Evolutionary conservation across 1,139 yeast genomes (phyloP).

Genomic region (Geotrichum armillariae): DNA sequence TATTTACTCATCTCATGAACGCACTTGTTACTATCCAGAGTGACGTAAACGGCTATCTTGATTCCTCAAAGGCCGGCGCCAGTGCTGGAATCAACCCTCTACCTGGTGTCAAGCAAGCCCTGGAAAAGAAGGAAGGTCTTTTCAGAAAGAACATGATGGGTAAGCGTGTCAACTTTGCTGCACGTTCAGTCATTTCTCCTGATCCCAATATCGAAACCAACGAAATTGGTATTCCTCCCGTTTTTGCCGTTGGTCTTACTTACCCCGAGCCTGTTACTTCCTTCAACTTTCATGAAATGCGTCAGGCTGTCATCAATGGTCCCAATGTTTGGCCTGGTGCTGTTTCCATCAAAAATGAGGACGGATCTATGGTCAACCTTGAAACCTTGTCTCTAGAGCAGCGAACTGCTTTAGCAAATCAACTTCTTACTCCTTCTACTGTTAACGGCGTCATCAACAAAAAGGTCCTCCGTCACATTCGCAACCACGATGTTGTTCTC

Average conservation of each 20-base stretch:
- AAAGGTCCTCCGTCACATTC: conserved; percentile 91
- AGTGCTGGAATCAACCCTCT: conserved; percentile 68
- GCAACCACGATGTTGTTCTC: conserved; percentile 90
- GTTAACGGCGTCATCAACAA: conserved; percentile 67
- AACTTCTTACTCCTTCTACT: conserved; percentile 80
- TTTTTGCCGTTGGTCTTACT: conserved; percentile 90
- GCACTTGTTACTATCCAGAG: conserved; percentile 92
- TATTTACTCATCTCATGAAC: conserved; percentile 90
- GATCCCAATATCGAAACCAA: conserved; percentile 98
- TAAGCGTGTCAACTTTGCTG: conserved; percentile 98
- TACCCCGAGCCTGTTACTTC: conserved; percentile 99
- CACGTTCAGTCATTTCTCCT: conserved; percentile 98
- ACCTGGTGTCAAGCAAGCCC: conserved; percentile 97
- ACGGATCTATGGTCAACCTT: conserved; percentile 82
- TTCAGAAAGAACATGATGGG: conserved; percentile 99
- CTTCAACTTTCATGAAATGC: conserved; percentile 82
- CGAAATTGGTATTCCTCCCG: conserved; percentile 99
- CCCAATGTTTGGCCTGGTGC: conserved; percentile 99
- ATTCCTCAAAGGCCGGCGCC: conserved; percentile 83
- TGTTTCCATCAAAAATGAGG: conserved; percentile 91
- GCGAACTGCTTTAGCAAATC: conserved; percentile 95
- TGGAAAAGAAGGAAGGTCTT: conserved; percentile 98
- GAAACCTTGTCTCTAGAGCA: conserved; percentile 91
- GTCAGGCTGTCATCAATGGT: conserved; percentile 96
- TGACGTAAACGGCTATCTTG: conserved; percentile 92